These are phyloP conservation scores for Saururus chinensis DNA, from an alignment of 164 flowering plant genomes.

Conservation along the genomic window DNA sequence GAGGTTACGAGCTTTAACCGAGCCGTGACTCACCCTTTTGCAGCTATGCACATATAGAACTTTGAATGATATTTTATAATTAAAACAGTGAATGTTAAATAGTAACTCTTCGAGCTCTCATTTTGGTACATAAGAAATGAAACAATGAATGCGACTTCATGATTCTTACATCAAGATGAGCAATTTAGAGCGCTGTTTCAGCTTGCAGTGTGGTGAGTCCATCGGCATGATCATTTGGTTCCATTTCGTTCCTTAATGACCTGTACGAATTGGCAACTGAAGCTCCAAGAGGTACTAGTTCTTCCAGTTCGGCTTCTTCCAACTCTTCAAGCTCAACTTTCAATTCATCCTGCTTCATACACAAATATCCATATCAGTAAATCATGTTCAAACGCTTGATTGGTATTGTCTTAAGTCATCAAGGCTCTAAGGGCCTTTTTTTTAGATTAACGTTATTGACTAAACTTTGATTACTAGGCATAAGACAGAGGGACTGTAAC, in stretches of 20 bases:
- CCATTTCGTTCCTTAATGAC: not conserved
- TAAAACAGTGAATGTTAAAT: too few species aligned
- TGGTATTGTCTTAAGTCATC: too few species aligned
- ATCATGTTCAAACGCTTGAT: too few species aligned
- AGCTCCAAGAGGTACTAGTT: not conserved
- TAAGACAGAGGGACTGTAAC: not conserved
- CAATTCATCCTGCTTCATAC: constrained; percentile 5
- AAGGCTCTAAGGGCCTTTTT: not conserved
- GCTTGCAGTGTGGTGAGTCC: constrained; percentile 4
- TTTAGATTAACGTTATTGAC: not conserved
- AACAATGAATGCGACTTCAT: too few species aligned
- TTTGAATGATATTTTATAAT: too few species aligned
- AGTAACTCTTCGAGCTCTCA: too few species aligned
- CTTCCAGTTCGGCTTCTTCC: constrained; percentile 7
- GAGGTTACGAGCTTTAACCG: too few species aligned
- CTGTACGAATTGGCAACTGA: not conserved
- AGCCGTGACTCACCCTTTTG: too few species aligned
- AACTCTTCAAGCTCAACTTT: constrained; percentile 7
- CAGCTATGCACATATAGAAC: too few species aligned
- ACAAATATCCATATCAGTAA: not conserved
- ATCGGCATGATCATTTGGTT: not conserved
- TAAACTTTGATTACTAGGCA: not conserved
- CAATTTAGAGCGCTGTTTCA: constrained; percentile 4
- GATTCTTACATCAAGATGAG: too few species aligned
- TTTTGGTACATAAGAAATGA: not conserved